A percentile compares a stretch with the other conserved stretches of the same genome.
Conservation (phyloP, 768 basidiomycete species). For the Saitozyma sp. region DNA sequence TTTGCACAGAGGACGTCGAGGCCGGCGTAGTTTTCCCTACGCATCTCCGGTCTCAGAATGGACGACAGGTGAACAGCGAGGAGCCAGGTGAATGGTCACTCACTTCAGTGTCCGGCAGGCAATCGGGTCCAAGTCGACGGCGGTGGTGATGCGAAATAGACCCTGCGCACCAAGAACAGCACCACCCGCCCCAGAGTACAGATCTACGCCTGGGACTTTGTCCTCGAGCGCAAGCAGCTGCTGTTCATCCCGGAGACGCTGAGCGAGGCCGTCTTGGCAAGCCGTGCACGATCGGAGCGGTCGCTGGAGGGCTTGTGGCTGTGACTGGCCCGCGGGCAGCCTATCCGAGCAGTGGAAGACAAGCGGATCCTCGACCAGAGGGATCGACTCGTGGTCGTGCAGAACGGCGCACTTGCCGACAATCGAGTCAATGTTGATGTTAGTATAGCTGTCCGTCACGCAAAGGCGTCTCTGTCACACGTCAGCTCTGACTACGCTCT, state of each 20-base stretch:
- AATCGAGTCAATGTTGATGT: background rate
- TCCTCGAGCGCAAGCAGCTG: background rate
- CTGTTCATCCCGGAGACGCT: background rate
- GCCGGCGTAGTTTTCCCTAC: slow-evolving; percentile 5
- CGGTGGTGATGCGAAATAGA: slow-evolving; percentile 16
- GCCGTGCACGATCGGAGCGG: background rate
- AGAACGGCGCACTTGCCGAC: background rate
- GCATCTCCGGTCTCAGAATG: no score
- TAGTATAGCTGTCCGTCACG: background rate
- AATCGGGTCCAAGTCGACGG: slow-evolving; percentile 16
- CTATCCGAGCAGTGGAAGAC: background rate
- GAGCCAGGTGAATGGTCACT: no score
- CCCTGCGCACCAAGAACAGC: slow-evolving; percentile 13
- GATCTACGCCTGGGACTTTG: slow-evolving; percentile 22
- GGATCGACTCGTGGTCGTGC: background rate
- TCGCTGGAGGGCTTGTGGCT: background rate
- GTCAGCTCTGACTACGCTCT: background rate
- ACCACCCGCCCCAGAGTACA: slow-evolving; percentile 36
- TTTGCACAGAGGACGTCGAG: background rate
- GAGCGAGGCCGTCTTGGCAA: background rate
- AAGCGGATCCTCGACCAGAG: background rate
- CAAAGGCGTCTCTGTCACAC: background rate
- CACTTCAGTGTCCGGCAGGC: slow-evolving; percentile 20
- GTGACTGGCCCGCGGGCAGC: background rate
- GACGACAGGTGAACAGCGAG: no score